phyloP scores from a whole-genome alignment of 768 basidiomycete genomes.

The Mycena maculata region DNA sequence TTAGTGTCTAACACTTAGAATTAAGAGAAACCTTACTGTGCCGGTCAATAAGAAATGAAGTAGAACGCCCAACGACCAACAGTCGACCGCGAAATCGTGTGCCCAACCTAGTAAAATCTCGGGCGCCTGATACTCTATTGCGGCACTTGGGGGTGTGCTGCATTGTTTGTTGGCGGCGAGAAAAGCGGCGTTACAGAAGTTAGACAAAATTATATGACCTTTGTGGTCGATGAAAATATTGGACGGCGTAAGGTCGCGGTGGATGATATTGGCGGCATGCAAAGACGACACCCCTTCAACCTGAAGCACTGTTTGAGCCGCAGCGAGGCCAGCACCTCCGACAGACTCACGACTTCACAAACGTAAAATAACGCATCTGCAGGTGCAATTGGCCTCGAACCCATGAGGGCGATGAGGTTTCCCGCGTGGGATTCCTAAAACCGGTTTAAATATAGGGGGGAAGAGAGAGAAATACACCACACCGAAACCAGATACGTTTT shows the following conservation, averaged over 20 bases:
- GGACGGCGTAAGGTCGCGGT: slow-evolving; percentile 45
- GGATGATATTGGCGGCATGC: slow-evolving; percentile 47
- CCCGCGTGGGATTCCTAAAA: slow-evolving; percentile 40
- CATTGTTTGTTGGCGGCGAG: slow-evolving; percentile 11
- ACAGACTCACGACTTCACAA: slow-evolving; percentile 45
- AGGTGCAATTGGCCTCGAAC: slow-evolving; percentile 34
- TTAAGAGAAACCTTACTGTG: slow-evolving; percentile 26
- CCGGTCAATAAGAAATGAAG: slow-evolving; percentile 63
- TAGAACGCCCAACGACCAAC: slow-evolving; percentile 69
- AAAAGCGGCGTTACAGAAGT: slow-evolving; percentile 41
- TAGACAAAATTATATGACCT: slow-evolving; percentile 48
- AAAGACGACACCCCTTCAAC: slow-evolving; percentile 42
- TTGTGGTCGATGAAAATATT: slow-evolving; percentile 44
- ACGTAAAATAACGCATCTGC: slow-evolving; percentile 41
- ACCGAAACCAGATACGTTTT: slow-evolving; percentile 47
- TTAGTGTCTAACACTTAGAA: slow-evolving; percentile 1
- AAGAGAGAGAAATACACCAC: neutral
- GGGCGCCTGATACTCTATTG: slow-evolving; percentile 57
- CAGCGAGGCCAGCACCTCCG: no score
- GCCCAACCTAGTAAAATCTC: slow-evolving; percentile 68
- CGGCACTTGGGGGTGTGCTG: slow-evolving; percentile 12
- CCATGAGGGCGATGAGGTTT: slow-evolving; percentile 30
- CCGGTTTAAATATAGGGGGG: neutral
- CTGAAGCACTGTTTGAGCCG: slow-evolving; percentile 29
- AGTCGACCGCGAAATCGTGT: slow-evolving; percentile 64